Conservation (phyloP, 2,329 filamentous ascomycete species). For the Apiospora sp. region DNA sequence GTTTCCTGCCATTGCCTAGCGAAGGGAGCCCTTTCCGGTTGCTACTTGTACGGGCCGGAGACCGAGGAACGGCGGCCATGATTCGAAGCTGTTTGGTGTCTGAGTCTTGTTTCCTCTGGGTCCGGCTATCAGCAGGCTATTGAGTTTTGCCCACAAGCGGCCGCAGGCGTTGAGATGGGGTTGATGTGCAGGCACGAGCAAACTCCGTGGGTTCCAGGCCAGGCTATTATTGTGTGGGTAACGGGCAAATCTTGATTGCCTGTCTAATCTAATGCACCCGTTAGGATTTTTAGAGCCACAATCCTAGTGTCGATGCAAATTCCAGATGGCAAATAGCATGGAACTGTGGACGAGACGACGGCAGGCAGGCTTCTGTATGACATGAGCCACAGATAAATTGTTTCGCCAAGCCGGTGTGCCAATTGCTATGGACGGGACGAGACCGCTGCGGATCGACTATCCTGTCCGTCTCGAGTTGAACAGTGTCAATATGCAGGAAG, state of each 20-base stretch:
- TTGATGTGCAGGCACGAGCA: background rate
- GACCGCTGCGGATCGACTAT: background rate
- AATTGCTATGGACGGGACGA: slow-evolving; percentile 5
- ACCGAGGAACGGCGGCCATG: background rate
- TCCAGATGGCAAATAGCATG: slow-evolving; percentile 10
- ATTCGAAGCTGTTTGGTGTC: slow-evolving; percentile 5
- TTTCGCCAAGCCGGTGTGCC: slow-evolving; percentile 13
- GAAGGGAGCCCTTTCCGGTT: background rate
- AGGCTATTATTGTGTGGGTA: slow-evolving; percentile 4
- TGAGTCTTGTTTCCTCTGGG: slow-evolving; percentile 6
- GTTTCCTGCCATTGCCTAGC: background rate
- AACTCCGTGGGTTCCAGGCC: slow-evolving; percentile 2
- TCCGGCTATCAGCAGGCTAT: slow-evolving; percentile 11
- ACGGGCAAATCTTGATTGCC: background rate
- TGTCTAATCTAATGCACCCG: slow-evolving; percentile 10
- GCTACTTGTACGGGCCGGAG: background rate
- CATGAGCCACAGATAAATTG: slow-evolving; percentile 17
- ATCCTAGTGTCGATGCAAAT: slow-evolving; percentile 15
- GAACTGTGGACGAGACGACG: slow-evolving; percentile 11
- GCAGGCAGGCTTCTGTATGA: background rate
- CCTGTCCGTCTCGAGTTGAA: slow-evolving; percentile 4
- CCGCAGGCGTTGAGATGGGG: background rate
- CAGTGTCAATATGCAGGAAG: background rate
- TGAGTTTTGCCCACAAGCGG: background rate
- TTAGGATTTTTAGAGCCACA: background rate